phyloP scores from a whole-genome alignment of 2,329 filamentous ascomycete species.

The Blastomyces silverae region DNA sequence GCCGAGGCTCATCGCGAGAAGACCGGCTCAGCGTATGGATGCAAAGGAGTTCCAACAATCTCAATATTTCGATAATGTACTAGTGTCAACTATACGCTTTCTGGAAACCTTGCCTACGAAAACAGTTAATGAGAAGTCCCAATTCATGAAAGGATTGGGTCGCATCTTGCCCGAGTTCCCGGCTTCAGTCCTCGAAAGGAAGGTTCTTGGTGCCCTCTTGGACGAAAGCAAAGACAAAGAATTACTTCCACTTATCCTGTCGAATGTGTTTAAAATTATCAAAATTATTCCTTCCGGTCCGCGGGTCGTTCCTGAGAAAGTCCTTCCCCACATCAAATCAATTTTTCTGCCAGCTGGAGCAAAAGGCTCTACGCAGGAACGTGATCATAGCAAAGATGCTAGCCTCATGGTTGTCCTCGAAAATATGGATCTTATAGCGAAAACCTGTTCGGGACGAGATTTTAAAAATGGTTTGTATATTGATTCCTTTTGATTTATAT shows the following conservation, averaged over 20 bases:
- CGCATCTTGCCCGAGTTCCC: constrained; percentile 89
- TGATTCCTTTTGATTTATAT: constrained; percentile 1
- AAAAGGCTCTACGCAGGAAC: constrained; percentile 51
- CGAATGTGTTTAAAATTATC: constrained; percentile 88
- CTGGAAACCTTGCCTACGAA: constrained; percentile 87
- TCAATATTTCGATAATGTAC: constrained; percentile 92
- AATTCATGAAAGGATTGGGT: constrained; percentile 82
- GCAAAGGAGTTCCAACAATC: constrained; percentile 91
- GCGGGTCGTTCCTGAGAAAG: constrained; percentile 73
- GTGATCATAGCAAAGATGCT: constrained; percentile 76
- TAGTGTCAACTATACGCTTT: constrained; percentile 94
- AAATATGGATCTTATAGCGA: constrained; percentile 66
- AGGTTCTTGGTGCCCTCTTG: constrained; percentile 77
- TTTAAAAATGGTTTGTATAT: constrained; percentile 74
- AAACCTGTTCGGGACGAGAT: constrained; percentile 80
- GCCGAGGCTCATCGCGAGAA: constrained; percentile 75
- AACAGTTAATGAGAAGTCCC: constrained; percentile 79
- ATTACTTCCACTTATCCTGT: constrained; percentile 73
- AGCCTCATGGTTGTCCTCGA: constrained; percentile 88
- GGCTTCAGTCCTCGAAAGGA: constrained; percentile 88
- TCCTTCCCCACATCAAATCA: constrained; percentile 76
- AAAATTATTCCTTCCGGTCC: constrained; percentile 68
- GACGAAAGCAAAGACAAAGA: constrained; percentile 94
- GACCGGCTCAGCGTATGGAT: constrained; percentile 79
- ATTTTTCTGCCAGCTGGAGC: constrained; percentile 60